These are phyloP conservation scores for Sugiyamaella novakii DNA, from an alignment of 1,139 yeast species.

Conservation along the genomic window DNA sequence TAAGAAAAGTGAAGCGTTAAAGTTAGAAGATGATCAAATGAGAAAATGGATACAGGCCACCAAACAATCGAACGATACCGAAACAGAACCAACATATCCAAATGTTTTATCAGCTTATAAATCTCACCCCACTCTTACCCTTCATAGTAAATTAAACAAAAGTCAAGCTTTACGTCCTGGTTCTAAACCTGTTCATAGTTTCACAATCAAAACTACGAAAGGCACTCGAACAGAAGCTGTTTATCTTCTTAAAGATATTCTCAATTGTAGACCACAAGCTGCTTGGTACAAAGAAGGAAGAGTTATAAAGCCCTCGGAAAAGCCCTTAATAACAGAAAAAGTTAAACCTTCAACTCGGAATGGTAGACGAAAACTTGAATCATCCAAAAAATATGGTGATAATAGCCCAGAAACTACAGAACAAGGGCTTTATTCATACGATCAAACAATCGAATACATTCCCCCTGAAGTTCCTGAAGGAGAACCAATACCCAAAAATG, in stretches of 20 bases:
- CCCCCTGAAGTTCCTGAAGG: constrained; percentile 60
- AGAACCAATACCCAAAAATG: constrained; percentile 58
- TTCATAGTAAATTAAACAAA: constrained; percentile 62
- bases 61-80: constrained; percentile 66
- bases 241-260: constrained; percentile 59
- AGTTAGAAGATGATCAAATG: constrained; percentile 54
- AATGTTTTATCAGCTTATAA: constrained; percentile 68
- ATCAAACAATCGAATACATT: constrained; percentile 62
- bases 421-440: constrained; percentile 62
- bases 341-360: constrained; percentile 31
- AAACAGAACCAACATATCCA: constrained; percentile 54
- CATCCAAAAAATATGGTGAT: constrained; percentile 31
- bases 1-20: constrained; percentile 39
- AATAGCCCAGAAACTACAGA: constrained; percentile 56
- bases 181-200: constrained; percentile 21
- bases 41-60: constrained; percentile 51
- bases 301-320: constrained; percentile 61
- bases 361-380: constrained; percentile 30
- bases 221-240: constrained; percentile 56
- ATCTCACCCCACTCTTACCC: constrained; percentile 69
- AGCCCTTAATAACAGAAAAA: constrained; percentile 51
- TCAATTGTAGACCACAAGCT: constrained; percentile 58
- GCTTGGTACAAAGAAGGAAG: constrained; percentile 80
- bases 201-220: constrained; percentile 42
- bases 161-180: constrained; percentile 62